These are phyloP conservation scores for Pneumocystis jirovecii DNA, from an alignment of 1,139 yeast genomes.

Conservation along the genomic window DNA sequence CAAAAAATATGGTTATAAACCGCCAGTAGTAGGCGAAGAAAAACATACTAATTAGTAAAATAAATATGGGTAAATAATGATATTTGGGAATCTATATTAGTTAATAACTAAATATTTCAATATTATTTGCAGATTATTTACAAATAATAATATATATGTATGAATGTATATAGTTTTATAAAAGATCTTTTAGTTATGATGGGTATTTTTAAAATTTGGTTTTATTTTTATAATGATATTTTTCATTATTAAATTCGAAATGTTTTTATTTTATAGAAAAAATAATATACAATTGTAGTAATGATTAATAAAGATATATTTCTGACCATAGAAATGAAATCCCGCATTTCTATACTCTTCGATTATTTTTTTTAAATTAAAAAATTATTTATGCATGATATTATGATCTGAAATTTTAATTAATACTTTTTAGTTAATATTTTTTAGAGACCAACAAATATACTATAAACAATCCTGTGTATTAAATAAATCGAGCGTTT, in stretches of 20 bases:
- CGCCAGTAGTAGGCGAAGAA: constrained; percentile 28
- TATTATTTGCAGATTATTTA: background rate
- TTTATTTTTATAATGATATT: background rate
- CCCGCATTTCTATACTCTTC: no score
- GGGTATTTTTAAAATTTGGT: no score
- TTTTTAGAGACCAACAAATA: no score
- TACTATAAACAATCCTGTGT: background rate
- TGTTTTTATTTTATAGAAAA: no score
- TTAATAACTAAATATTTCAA: background rate
- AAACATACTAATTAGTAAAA: background rate
- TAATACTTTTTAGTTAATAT: no score
- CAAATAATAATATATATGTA: background rate
- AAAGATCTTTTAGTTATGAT: no score
- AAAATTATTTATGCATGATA: no score
- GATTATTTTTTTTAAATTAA: no score
- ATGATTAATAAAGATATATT: no score
- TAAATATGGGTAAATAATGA: background rate
- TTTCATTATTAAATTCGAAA: background rate
- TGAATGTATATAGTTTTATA: background rate
- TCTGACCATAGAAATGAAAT: no score
- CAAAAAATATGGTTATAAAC: constrained; percentile 40
- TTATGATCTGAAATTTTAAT: no score
- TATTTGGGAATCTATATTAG: background rate
- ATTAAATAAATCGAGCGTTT: background rate
- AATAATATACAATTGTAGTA: no score